Evolutionary conservation across 768 basidiomycete species (phyloP).

Genomic region (Lactarius sp.): DNA sequence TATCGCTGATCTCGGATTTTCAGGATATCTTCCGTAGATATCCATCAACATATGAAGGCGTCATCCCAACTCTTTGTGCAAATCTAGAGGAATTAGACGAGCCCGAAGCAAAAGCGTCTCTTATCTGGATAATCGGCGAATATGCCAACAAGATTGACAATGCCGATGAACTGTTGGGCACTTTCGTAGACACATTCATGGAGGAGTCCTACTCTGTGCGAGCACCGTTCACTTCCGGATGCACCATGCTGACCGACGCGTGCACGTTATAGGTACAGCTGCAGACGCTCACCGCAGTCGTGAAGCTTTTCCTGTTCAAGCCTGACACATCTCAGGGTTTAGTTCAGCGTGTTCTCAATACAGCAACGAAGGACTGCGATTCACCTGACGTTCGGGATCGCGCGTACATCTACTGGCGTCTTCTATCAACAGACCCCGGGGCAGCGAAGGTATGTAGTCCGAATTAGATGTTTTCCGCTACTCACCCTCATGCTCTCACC

Average conservation of each 20-base stretch:
- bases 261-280: constrained; percentile 44
- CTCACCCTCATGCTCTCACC: background rate
- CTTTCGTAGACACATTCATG: constrained; percentile 87
- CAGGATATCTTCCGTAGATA: constrained; percentile 99
- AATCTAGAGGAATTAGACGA: constrained; percentile 97
- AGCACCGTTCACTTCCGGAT: constrained; percentile 6
- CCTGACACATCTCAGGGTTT: constrained; percentile 89
- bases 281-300: constrained; percentile 88
- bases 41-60: constrained; percentile 92
- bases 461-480: background rate
- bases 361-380: constrained; percentile 96
- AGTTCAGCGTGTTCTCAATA: constrained; percentile 87
- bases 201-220: constrained; percentile 90
- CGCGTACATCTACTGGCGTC: constrained; percentile 97
- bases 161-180: constrained; percentile 84
- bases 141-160: constrained; percentile 93
- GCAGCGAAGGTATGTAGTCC: constrained; percentile 73
- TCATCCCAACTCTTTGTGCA: constrained; percentile 91
- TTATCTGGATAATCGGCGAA: constrained; percentile 99
- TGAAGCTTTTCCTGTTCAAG: constrained; percentile 93
- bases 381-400: constrained; percentile 94
- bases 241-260: background rate
- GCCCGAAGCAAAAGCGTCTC: constrained; percentile 94
- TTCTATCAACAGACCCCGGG: constrained; percentile 90
- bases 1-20: background rate